Conservation (phyloP, 257 asterid species). For the Nicotiana otophora region DNA sequence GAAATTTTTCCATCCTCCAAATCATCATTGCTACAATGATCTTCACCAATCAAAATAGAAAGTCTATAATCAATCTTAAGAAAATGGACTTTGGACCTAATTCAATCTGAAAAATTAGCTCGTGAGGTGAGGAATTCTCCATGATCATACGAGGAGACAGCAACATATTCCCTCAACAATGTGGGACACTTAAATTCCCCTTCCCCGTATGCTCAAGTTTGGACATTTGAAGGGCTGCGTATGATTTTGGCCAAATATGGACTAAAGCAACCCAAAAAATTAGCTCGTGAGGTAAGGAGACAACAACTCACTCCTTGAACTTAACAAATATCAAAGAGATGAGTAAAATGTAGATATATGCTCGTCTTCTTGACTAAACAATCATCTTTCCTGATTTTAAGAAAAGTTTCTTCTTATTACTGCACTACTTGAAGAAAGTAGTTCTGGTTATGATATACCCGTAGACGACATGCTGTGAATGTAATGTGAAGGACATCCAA, state of each 20-base stretch:
- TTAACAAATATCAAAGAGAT: background rate
- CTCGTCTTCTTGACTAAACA: background rate
- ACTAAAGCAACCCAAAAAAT: too few relatives aligned
- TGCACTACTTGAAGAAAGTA: background rate
- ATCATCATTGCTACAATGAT: background rate
- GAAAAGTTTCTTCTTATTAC: background rate
- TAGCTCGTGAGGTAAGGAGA: too few relatives aligned
- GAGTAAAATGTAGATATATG: background rate
- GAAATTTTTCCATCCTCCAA: constrained; percentile 2
- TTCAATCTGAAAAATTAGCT: too few relatives aligned
- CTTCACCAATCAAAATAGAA: background rate
- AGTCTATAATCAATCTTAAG: background rate
- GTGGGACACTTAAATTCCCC: too few relatives aligned
- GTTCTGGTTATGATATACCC: background rate
- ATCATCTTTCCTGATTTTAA: background rate
- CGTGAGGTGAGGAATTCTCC: too few relatives aligned
- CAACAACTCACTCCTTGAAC: too few relatives aligned
- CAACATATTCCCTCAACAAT: too few relatives aligned
- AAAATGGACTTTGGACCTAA: too few relatives aligned
- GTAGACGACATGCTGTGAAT: background rate
- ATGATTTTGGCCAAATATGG: too few relatives aligned
- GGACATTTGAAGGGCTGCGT: too few relatives aligned
- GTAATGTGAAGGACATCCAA: background rate
- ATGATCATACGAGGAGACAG: too few relatives aligned
- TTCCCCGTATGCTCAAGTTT: too few relatives aligned